Base-by-base conservation (phyloP, 805 yeast species). In the Brettanomyces nanus region DNA sequence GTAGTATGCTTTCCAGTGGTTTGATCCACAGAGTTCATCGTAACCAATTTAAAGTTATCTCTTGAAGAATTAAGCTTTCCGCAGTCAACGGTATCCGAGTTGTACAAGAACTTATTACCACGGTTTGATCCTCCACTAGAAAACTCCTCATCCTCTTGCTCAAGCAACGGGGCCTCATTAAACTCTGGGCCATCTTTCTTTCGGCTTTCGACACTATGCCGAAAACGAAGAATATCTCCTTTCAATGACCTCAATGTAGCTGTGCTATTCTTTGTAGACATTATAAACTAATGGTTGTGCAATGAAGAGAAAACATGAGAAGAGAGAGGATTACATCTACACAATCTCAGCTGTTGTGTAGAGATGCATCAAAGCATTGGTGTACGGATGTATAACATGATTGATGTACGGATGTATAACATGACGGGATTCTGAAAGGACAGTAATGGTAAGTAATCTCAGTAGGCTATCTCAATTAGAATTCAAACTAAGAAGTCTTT, bases 81-180 rank as follows among this genome's bases (percentile, higher is more conserved):
- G 15, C 45, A 39, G 36, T 51, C 51, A 4, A 56, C 52, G 5
- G 41, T 42, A 15, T 48, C 53, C 15, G 58, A 48, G 22, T 41
- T 45, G 32, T 33, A 45, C 31, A 48, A 39, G n/a, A 54, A 38
- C 41, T 59, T 60, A 39, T 52, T 52, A 13, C 64, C 63, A 32
- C 63, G 47, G 41, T 59, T 59, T 13, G 59, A 48, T 21, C 45
- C 45, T 3, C 43, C 36, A 4, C 52, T 45, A 2, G 43, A 47
- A 25, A 42, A 37, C 29, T 43, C 47, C 28, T 43, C 40, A 17
- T 33, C 20, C 14, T 37, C 37, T 18, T 39, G 33, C 3, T 42
- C 44, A 33, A 43, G 28, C 7, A 21, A 17, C 19, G 37, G n/a
- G 23, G 40, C 40, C 14, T 36, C 35, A 21, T 35, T 29, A 15